Conservation (phyloP, 1,139 yeast genomes). For the Pichia inconspicua region DNA sequence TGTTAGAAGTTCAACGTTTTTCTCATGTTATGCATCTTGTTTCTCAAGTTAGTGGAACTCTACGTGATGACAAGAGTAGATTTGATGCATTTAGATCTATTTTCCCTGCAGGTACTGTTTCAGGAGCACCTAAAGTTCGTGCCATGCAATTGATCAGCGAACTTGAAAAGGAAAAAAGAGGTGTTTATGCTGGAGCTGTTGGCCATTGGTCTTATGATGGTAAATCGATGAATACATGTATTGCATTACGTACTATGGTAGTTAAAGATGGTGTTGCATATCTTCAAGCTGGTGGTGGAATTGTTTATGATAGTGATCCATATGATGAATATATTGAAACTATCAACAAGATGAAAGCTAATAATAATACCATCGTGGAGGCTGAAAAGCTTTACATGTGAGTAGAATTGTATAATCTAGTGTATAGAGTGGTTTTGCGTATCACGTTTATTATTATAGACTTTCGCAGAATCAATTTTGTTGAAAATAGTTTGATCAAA, state of each 20-base stretch:
- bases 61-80: constrained; percentile 75
- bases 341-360: constrained; percentile 94
- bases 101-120: constrained; percentile 97
- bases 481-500: no score
- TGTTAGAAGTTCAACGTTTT: constrained; percentile 84
- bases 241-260: constrained; percentile 95
- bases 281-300: constrained; percentile 98
- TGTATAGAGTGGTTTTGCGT: neutral
- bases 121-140: constrained; percentile 94
- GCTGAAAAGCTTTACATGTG: constrained; percentile 51
- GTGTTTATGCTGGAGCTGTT: constrained; percentile 98
- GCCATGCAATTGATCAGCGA: constrained; percentile 95
- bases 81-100: constrained; percentile 96
- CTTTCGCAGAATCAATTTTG: no score
- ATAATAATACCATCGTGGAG: constrained; percentile 77
- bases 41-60: constrained; percentile 86
- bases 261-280: constrained; percentile 85
- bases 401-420: neutral
- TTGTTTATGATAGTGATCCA: constrained; percentile 90
- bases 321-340: constrained; percentile 94
- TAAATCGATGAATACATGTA: constrained; percentile 91
- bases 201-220: constrained; percentile 97
- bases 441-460: no score
- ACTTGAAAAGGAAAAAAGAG: constrained; percentile 85
- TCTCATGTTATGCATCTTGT: constrained; percentile 97